Evolutionary conservation across 129 eudicot species (phyloP).

Genomic region (Helianthus tuberosus): DNA sequence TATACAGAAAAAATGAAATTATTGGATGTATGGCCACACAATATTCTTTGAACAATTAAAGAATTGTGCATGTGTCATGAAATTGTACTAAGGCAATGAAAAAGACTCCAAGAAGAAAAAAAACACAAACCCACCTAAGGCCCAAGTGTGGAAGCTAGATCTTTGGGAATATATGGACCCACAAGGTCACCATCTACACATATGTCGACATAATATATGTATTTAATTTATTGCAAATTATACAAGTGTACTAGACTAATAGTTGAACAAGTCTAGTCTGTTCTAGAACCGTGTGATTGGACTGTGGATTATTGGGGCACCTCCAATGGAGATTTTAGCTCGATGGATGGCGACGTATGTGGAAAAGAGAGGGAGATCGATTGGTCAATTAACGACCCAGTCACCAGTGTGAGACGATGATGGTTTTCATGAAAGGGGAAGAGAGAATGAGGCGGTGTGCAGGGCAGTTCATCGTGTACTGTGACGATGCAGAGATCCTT

Average conservation of each 20-base stretch:
- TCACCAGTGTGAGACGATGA: too few species aligned
- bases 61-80: slow-evolving; percentile 1
- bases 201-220: neutral
- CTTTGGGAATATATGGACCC: slow-evolving; percentile 11
- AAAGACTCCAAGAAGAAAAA: slow-evolving; percentile 17
- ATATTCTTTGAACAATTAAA: neutral
- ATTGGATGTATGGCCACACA: neutral
- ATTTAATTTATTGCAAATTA: neutral
- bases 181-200: neutral
- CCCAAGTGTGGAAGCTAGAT: slow-evolving; percentile 9
- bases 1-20: neutral
- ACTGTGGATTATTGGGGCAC: too few species aligned
- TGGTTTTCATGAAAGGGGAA: too few species aligned
- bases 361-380: too few species aligned
- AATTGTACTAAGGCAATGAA: neutral
- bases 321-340: too few species aligned
- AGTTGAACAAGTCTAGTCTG: neutral
- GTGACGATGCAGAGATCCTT: too few species aligned
- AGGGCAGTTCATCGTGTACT: too few species aligned
- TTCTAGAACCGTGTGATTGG: neutral
- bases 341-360: too few species aligned
- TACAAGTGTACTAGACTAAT: neutral
- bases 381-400: too few species aligned
- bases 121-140: slow-evolving; percentile 10
- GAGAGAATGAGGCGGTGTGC: too few species aligned